These are phyloP conservation scores for Inonotus obliquus DNA, from an alignment of 1,284 basidiomycete genomes.

Conservation along the genomic window DNA sequence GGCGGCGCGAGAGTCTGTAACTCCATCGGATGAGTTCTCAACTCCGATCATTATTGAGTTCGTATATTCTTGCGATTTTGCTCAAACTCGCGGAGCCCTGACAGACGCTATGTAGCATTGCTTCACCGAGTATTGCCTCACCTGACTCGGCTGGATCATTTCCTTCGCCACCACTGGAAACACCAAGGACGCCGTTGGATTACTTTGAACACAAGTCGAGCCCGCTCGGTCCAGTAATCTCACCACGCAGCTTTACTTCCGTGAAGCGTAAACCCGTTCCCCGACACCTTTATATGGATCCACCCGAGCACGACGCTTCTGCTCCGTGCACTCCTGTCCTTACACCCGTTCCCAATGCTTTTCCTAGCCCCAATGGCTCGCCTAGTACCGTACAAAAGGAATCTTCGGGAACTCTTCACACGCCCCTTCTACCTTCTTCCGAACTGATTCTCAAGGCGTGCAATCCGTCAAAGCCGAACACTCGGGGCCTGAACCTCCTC, in stretches of 20 bases:
- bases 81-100: not conserved
- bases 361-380: not conserved
- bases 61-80: not conserved
- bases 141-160: conserved; percentile 4
- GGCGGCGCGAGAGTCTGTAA: conserved; percentile 1
- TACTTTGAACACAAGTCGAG: not conserved
- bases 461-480: not conserved
- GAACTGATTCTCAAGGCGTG: conserved; percentile 16
- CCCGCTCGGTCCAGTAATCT: not conserved
- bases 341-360: conserved; percentile 5
- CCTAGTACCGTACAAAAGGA: not conserved
- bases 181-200: conserved; percentile 4
- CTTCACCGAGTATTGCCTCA: conserved; percentile 10
- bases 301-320: conserved; percentile 10
- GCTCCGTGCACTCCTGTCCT: conserved; percentile 11
- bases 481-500: conserved; percentile 10
- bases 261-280: conserved; percentile 19
- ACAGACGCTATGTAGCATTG: conserved; percentile 4
- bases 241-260: conserved; percentile 17
- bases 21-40: conserved; percentile 1
- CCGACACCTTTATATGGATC: conserved; percentile 13
- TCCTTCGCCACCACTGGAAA: conserved; percentile 13
- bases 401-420: conserved; percentile 3
- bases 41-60: conserved; percentile 11
- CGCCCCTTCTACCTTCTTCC: conserved; percentile 15